Evolutionary conservation across 495 filamentous ascomycete species (phyloP).

Genomic region (Parmelia sp.): DNA sequence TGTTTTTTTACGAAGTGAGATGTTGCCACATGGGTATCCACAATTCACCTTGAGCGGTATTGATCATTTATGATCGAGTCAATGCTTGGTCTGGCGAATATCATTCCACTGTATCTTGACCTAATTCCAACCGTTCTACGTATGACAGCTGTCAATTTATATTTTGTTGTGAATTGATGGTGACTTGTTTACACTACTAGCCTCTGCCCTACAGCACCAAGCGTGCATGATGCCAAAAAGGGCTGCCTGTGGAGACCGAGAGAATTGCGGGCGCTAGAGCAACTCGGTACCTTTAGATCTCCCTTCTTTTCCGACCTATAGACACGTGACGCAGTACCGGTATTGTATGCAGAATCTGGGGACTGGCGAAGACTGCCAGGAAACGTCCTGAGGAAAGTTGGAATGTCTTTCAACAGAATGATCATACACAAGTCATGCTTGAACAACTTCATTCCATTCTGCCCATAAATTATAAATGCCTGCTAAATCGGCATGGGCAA

Average conservation of each 20-base stretch:
- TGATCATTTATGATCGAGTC: too few species aligned
- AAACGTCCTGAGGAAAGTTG: too few species aligned
- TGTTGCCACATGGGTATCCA: not conserved
- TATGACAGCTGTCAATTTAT: not conserved
- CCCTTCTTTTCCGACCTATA: not conserved
- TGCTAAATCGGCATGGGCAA: not conserved
- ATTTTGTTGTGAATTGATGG: not conserved
- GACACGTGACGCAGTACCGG: too few species aligned
- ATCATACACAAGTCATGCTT: too few species aligned
- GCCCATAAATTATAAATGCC: too few species aligned
- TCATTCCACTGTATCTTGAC: not conserved
- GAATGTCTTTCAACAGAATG: too few species aligned
- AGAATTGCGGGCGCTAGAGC: not conserved
- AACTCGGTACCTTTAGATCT: not conserved
- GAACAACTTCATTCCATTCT: too few species aligned
- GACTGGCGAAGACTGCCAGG: too few species aligned
- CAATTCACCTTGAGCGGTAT: not conserved
- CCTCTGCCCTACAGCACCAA: not conserved
- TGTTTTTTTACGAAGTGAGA: too few species aligned
- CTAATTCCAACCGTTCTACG: not conserved
- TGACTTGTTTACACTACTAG: not conserved
- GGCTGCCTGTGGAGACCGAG: not conserved
- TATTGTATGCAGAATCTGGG: too few species aligned
- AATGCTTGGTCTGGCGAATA: too few species aligned
- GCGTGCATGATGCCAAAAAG: not conserved